Base-by-base conservation (phyloP, 169 alveolate species). In the Plasmodium cynomolgi region DNA sequence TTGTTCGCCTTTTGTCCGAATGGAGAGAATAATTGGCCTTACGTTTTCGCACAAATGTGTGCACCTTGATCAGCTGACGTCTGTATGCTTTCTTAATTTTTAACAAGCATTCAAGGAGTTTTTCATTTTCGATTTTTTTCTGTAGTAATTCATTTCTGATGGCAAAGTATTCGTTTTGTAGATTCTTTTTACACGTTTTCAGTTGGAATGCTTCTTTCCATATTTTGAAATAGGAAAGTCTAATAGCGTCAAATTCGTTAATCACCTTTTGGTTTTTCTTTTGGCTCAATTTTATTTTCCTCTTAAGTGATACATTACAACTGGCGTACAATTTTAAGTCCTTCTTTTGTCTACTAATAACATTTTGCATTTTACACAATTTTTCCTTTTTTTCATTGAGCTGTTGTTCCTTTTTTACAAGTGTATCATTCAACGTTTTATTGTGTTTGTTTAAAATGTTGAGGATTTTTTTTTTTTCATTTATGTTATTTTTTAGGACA, bases 121-220 rank as follows among this genome's bases (percentile, higher is more conserved):
- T 90, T 90, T 90, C 84, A 90, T 90, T 90, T 90, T 90, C 91
- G 1, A 80, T 41, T 90, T 90, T 90, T n/a, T 80, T 90, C 83
- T 72, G 54, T 34, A 80, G 17, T 13, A 90, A 39, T 62, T 80
- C 86, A 31, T 68, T 90, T 90, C 94, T 79, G 74, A 90, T 29
- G 13, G 82, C 9, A 26, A 90, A 90, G 47, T 80, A 90, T 29
- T 90, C 83, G 33, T 80, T 62, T 47, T 90, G 41, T 3, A 80
- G 62, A 3, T 34, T 39, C 34, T 31, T 90, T 26, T 80, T 90
- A 17, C 54, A 79, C 33, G 17, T 62, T 90, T 90, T 90, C 33
- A 90, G 82, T 90, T 79, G 91, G 50, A 71, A 71, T 7, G 44
- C 82, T 33, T 90, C 81, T 80, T 80, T 90, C 74, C 74, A 41